These are phyloP conservation scores for Rugonectria rugulosa DNA, from an alignment of 2,329 filamentous ascomycete genomes.

Conservation along the genomic window DNA sequence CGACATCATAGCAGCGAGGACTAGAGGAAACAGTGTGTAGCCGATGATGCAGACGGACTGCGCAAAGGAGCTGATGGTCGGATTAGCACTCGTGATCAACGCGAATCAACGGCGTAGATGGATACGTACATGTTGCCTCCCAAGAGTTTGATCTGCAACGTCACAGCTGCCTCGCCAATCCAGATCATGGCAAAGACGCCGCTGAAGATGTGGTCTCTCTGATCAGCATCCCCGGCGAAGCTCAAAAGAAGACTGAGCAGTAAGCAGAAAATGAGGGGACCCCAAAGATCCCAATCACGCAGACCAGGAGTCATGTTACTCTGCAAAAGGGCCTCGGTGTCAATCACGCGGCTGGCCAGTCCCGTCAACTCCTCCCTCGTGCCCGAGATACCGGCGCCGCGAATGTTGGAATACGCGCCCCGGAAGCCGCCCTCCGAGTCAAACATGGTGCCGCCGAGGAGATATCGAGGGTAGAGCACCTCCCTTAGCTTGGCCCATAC, in stretches of 20 bases:
- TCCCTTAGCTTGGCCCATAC: conserved; percentile 99
- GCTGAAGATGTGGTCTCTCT: conserved; percentile 90
- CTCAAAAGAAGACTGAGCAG: conserved; percentile 88
- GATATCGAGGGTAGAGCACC: conserved; percentile 94
- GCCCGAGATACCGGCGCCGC: conserved; percentile 64
- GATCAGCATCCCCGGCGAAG: conserved; percentile 77
- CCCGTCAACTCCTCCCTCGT: conserved; percentile 69
- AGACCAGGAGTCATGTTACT: conserved; percentile 87
- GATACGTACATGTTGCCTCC: conserved; percentile 92
- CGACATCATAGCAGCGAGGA: conserved; percentile 89
- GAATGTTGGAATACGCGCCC: conserved; percentile 68
- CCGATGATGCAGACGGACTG: conserved; percentile 98
- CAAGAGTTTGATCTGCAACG: conserved; percentile 95
- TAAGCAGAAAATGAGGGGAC: conserved; percentile 92
- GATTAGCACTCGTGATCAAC: conserved; percentile 28
- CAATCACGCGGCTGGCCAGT: conserved; percentile 68
- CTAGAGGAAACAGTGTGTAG: conserved; percentile 96
- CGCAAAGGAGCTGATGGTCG: conserved; percentile 80
- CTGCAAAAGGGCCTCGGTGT: conserved; percentile 68
- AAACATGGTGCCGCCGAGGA: conserved; percentile 76
- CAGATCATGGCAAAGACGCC: conserved; percentile 97
- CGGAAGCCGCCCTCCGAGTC: conserved; percentile 62
- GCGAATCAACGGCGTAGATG: neutral
- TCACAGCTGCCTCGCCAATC: conserved; percentile 96
- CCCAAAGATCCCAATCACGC: conserved; percentile 98